Conservation (phyloP, 2,329 filamentous ascomycete species). For the Nannizzia gypsea region DNA sequence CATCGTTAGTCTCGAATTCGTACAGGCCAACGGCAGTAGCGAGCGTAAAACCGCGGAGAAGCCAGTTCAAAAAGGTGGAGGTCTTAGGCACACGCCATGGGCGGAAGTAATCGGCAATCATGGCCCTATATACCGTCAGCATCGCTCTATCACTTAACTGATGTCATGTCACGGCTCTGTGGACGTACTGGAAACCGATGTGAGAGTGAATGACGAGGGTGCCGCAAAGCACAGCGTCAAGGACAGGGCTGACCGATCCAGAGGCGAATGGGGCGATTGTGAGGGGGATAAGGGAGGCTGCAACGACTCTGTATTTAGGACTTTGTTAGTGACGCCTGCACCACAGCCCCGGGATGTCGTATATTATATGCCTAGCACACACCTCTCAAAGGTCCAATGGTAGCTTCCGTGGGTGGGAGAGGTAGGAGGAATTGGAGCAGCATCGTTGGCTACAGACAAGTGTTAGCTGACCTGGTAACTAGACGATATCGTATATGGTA, state of each 20-base stretch:
- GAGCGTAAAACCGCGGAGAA: slow-evolving; percentile 64
- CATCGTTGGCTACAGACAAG: slow-evolving; percentile 61
- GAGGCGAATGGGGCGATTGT: slow-evolving; percentile 84
- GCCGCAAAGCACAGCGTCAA: slow-evolving; percentile 75
- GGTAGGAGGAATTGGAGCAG: slow-evolving; percentile 59
- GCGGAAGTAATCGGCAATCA: slow-evolving; percentile 88
- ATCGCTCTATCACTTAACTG: background rate
- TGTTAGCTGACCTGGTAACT: slow-evolving; percentile 1
- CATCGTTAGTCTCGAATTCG: slow-evolving; percentile 98
- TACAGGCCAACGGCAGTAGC: slow-evolving; percentile 81
- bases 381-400: slow-evolving; percentile 94
- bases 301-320: slow-evolving; percentile 50
- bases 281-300: slow-evolving; percentile 71
- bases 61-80: slow-evolving; percentile 60
- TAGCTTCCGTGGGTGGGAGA: slow-evolving; percentile 81
- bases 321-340: background rate
- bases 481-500: background rate
- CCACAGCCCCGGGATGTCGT: background rate
- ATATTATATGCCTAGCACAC: slow-evolving; percentile 12
- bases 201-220: slow-evolving; percentile 84
- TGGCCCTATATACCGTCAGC: slow-evolving; percentile 36
- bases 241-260: slow-evolving; percentile 76
- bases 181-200: slow-evolving; percentile 72
- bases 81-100: slow-evolving; percentile 54
- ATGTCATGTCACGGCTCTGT: background rate